Conservation (phyloP, 352 stramenopile species). For the Peronosclerospora sorghi region DNA sequence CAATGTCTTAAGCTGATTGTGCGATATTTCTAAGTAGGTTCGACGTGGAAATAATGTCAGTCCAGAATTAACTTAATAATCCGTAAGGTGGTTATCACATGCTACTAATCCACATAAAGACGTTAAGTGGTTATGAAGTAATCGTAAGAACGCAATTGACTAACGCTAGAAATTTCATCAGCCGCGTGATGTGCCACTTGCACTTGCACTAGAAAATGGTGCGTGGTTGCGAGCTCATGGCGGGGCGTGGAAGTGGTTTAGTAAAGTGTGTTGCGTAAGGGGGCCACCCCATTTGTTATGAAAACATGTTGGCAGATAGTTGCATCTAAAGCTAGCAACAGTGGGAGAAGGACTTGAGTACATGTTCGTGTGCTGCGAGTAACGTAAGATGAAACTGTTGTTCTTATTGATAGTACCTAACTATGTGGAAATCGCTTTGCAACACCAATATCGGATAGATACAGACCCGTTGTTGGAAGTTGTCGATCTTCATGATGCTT, state of each 20-base stretch:
- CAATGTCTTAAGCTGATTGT: constrained; percentile 42
- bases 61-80: constrained; percentile 28
- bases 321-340: constrained; percentile 49
- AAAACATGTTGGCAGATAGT: constrained; percentile 43
- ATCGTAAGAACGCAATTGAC: constrained; percentile 46
- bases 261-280: constrained; percentile 34
- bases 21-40: constrained; percentile 34
- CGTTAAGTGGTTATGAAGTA: constrained; percentile 49
- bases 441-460: constrained; percentile 28
- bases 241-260: constrained; percentile 31
- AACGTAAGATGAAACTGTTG: constrained; percentile 3
- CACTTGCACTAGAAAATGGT: constrained; percentile 62
- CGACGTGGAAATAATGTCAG: constrained; percentile 38
- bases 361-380: constrained; percentile 44
- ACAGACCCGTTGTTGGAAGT: constrained; percentile 17
- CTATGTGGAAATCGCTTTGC: constrained; percentile 42
- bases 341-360: constrained; percentile 28
- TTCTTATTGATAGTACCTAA: constrained; percentile 34
- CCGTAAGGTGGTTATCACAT: neutral
- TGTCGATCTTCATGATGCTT: too few relatives aligned
- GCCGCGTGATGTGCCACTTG: constrained; percentile 49
- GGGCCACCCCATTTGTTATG: constrained; percentile 45
- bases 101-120: constrained; percentile 26
- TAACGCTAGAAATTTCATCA: constrained; percentile 34
- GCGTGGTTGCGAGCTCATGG: constrained; percentile 25